Evolutionary conservation across 2,329 filamentous ascomycete genomes (phyloP).

Genomic region (Ophiocordyceps camponoti-floridani): DNA sequence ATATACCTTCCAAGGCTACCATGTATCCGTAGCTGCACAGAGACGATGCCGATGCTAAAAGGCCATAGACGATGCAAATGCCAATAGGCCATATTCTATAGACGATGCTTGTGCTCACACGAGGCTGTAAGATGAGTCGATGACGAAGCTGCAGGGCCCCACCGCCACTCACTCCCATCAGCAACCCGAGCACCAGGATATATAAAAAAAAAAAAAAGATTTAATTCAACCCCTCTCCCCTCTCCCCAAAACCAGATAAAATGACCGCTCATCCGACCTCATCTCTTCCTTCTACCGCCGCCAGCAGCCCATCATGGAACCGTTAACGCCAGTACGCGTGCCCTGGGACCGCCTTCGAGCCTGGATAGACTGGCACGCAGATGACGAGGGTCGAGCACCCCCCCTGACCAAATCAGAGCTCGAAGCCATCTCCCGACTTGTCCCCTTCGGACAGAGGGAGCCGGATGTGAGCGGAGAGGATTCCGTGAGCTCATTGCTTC

Average conservation of each 20-base stretch:
- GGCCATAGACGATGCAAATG: no score
- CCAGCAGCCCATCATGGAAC: background rate
- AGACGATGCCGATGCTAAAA: no score
- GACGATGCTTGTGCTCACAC: background rate
- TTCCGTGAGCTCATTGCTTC: slow-evolving; percentile 9
- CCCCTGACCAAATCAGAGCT: slow-evolving; percentile 19
- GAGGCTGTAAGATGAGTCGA: no score
- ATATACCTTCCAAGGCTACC: no score
- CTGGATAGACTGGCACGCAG: slow-evolving; percentile 23
- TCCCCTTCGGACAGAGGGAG: slow-evolving; percentile 11
- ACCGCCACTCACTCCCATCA: background rate
- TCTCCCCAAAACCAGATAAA: background rate
- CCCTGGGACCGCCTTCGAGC: slow-evolving; percentile 17
- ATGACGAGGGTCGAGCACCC: slow-evolving; percentile 15
- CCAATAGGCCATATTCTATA: background rate
- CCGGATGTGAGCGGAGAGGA: slow-evolving; percentile 9
- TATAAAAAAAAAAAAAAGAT: background rate
- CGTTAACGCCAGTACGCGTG: slow-evolving; percentile 2
- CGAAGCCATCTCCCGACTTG: slow-evolving; percentile 21
- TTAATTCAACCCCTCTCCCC: no score
- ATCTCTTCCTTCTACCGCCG: background rate
- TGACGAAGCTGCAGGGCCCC: background rate
- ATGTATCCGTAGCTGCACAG: no score
- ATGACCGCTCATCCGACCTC: background rate
- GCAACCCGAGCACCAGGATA: no score